phyloP scores from a whole-genome alignment of 805 yeast genomes.

The Sugiyamaella marilandica region DNA sequence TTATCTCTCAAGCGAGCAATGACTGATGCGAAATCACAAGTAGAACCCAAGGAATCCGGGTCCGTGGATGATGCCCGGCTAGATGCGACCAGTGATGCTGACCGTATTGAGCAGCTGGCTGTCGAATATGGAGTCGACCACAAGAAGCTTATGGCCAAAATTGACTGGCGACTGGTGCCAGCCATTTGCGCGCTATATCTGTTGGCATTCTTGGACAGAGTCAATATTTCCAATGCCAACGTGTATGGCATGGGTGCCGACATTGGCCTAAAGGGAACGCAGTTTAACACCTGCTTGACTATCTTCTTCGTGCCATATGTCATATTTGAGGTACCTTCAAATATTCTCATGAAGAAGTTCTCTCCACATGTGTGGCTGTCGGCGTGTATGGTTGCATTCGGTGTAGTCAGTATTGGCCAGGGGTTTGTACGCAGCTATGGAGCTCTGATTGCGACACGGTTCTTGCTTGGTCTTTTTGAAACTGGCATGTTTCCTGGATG shows the following conservation, averaged over 20 bases:
- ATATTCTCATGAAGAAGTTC: constrained; percentile 52
- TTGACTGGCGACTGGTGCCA: constrained; percentile 67
- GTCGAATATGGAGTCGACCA: constrained; percentile 48
- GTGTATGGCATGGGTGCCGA: constrained; percentile 62
- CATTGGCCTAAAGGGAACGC: constrained; percentile 49
- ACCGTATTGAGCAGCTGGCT: constrained; percentile 35
- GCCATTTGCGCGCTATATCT: constrained; percentile 72
- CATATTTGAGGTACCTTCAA: constrained; percentile 58
- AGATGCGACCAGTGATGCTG: constrained; percentile 5
- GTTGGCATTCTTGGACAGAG: constrained; percentile 74
- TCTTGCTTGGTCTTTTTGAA: constrained; percentile 63
- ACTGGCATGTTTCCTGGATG: constrained; percentile 72
- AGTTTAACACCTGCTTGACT: constrained; percentile 61
- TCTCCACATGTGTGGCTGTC: constrained; percentile 64
- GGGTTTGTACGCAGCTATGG: constrained; percentile 59
- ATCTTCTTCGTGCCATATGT: constrained; percentile 71
- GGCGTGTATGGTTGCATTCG: constrained; percentile 56
- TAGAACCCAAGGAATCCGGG: background rate
- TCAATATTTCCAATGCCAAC: constrained; percentile 76
- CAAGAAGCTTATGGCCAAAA: constrained; percentile 52
- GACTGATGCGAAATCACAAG: background rate
- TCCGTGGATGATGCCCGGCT: background rate
- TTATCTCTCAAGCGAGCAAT: background rate
- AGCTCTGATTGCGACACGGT: constrained; percentile 56
- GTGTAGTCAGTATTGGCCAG: constrained; percentile 58